Percentiles rank a stretch among this genome's conserved stretches.
These are phyloP conservation scores for Bimuria novae-zelandiae DNA, from an alignment of 2,329 filamentous ascomycete genomes.

Conservation along the genomic window DNA sequence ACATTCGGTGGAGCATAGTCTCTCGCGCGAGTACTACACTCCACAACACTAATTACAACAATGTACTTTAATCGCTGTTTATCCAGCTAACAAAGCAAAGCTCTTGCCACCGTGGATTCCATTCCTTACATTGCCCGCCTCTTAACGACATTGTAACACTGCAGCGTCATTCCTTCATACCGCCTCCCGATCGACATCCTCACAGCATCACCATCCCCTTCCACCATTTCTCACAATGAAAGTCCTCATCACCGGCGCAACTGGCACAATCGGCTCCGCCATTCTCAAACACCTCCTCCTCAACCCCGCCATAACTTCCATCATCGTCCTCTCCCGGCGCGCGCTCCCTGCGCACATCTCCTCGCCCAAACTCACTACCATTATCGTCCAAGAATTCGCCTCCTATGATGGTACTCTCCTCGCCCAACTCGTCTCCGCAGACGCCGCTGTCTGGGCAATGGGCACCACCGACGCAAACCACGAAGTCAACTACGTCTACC, in stretches of 20 bases:
- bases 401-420: constrained; percentile 3
- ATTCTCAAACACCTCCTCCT: constrained; percentile 19
- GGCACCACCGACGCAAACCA: constrained; percentile 22
- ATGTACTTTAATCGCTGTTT: too few relatives aligned
- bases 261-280: constrained; percentile 21
- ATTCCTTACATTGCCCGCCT: too few relatives aligned
- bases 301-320: constrained; percentile 15
- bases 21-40: too few relatives aligned
- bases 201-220: too few relatives aligned
- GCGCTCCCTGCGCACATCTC: constrained; percentile 2
- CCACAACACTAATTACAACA: too few relatives aligned
- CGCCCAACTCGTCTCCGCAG: constrained; percentile 16
- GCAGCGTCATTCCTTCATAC: too few relatives aligned
- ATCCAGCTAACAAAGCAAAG: too few relatives aligned
- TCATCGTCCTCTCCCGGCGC: constrained; percentile 20
- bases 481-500: constrained; percentile 22
- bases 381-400: constrained; percentile 20
- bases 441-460: constrained; percentile 28
- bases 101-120: too few relatives aligned
- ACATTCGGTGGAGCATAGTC: too few relatives aligned
- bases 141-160: too few relatives aligned
- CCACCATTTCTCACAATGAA: too few relatives aligned
- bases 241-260: constrained; percentile 25
- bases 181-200: too few relatives aligned
- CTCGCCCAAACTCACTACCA: constrained; percentile 16